A percentile compares a stretch with the other conserved stretches of the same genome.
Conservation (phyloP, 768 basidiomycete species). For the Suillus cothurnatus region DNA sequence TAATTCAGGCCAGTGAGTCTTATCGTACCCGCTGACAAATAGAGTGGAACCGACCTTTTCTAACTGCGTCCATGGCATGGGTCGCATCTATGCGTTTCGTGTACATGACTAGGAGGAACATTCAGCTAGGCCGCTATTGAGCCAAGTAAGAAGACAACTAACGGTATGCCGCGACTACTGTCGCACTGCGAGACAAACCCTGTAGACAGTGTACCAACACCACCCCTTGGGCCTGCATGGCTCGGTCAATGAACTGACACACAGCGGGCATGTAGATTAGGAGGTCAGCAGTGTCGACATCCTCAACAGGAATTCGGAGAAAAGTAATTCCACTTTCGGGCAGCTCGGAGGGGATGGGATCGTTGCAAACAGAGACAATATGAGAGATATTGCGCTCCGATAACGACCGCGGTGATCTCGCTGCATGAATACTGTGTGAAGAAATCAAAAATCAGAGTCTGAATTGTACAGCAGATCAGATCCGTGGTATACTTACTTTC, state of each 20-base stretch:
- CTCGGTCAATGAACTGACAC: conserved; percentile 67
- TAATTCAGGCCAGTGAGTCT: conserved; percentile 27
- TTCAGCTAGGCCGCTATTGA: conserved; percentile 10
- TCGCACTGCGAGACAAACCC: conserved; percentile 65
- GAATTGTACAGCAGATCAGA: conserved; percentile 15
- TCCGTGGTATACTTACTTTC: conserved; percentile 58
- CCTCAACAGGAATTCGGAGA: conserved; percentile 69
- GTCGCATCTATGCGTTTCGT: conserved; percentile 56
- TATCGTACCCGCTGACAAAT: conserved; percentile 9
- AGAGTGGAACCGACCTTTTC: conserved; percentile 48
- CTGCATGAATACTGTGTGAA: conserved; percentile 60
- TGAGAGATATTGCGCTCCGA: conserved; percentile 78
- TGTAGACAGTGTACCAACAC: conserved; percentile 71
- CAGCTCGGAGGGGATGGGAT: conserved; percentile 69
- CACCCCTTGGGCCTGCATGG: conserved; percentile 56
- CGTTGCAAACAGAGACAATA: conserved; percentile 75
- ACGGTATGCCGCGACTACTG: conserved; percentile 80
- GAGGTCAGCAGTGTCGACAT: conserved; percentile 70
- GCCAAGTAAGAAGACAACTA: conserved; percentile 27
- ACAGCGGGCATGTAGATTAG: conserved; percentile 66
- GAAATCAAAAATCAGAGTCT: conserved; percentile 9
- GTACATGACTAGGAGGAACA: conserved; percentile 60
- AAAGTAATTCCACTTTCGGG: conserved; percentile 71
- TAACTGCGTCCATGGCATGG: conserved; percentile 60
- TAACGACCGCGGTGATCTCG: conserved; percentile 69